phyloP scores from a whole-genome alignment of 768 basidiomycete species.

The Tulasnella sp. region DNA sequence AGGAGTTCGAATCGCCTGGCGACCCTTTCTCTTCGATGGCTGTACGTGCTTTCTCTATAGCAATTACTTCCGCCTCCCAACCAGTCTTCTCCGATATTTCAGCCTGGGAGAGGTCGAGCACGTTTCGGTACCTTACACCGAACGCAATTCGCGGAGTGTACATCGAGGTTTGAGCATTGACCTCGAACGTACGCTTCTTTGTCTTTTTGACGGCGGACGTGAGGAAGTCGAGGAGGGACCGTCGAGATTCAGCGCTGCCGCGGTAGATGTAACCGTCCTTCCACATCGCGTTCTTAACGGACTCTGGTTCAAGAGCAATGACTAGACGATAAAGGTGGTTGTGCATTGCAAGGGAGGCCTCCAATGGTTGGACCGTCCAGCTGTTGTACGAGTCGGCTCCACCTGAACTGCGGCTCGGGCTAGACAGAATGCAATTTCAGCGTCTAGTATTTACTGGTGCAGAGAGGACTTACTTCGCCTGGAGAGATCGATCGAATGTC shows the following conservation, averaged over 20 bases:
- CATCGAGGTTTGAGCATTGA: background rate
- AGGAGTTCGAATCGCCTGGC: background rate
- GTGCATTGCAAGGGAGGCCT: conserved; percentile 21
- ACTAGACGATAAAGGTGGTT: conserved; percentile 26
- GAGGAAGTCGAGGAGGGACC: conserved; percentile 22
- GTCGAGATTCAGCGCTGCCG: background rate
- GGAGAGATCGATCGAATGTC: conserved; percentile 22
- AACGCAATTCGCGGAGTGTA: background rate
- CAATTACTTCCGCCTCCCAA: conserved; percentile 7
- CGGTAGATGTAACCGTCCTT: background rate
- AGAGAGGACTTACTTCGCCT: conserved; percentile 19
- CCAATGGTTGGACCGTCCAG: conserved; percentile 21
- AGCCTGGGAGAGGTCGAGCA: background rate
- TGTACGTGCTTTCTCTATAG: background rate
- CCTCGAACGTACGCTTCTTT: conserved; percentile 10
- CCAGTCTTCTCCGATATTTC: conserved; percentile 1
- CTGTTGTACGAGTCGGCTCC: background rate
- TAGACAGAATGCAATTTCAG: background rate
- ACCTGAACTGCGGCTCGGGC: background rate
- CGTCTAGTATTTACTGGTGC: background rate
- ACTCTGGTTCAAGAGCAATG: conserved; percentile 24
- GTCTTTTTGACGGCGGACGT: conserved; percentile 3
- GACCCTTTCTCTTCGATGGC: background rate
- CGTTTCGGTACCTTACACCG: background rate
- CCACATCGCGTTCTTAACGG: background rate